Evolutionary conservation across 257 asterid genomes (phyloP).

Genomic region (Primulina tabacum): DNA sequence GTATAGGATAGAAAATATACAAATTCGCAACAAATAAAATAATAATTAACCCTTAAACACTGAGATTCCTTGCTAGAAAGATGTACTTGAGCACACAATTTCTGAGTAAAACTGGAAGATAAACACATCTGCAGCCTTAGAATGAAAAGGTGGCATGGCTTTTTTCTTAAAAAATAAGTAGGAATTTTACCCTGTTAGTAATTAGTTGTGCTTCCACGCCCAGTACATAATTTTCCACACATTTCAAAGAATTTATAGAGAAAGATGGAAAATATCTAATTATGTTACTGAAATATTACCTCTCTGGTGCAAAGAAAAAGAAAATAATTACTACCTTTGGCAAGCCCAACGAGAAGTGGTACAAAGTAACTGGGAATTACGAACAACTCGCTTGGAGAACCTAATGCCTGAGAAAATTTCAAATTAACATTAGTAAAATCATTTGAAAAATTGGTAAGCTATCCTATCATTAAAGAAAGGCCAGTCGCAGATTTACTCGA

Average conservation of each 20-base stretch:
- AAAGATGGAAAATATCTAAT: neutral
- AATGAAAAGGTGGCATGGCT: neutral
- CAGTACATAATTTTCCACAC: no score
- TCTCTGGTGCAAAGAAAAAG: neutral
- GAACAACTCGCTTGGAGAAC: conserved; percentile 50
- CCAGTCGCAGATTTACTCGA: conserved; percentile 15
- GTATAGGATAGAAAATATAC: no score
- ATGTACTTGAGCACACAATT: no score
- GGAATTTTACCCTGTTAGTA: conserved; percentile 3
- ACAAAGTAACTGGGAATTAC: conserved; percentile 51
- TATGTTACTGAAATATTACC: conserved; percentile 14
- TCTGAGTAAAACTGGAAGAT: no score
- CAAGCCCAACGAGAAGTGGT: conserved; percentile 61
- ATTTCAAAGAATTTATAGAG: neutral
- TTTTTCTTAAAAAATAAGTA: conserved; percentile 8
- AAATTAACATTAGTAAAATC: conserved; percentile 6
- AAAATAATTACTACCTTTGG: conserved; percentile 51
- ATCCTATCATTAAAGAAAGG: conserved; percentile 14
- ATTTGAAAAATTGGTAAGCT: conserved; percentile 9
- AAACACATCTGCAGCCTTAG: no score
- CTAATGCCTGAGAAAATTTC: conserved; percentile 61
- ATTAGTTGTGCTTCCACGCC: neutral
- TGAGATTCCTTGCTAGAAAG: no score
- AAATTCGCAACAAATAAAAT: no score
- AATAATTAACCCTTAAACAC: no score